Base-by-base conservation (phyloP, 2,329 filamentous ascomycete genomes). In the Phialophora tarda region DNA sequence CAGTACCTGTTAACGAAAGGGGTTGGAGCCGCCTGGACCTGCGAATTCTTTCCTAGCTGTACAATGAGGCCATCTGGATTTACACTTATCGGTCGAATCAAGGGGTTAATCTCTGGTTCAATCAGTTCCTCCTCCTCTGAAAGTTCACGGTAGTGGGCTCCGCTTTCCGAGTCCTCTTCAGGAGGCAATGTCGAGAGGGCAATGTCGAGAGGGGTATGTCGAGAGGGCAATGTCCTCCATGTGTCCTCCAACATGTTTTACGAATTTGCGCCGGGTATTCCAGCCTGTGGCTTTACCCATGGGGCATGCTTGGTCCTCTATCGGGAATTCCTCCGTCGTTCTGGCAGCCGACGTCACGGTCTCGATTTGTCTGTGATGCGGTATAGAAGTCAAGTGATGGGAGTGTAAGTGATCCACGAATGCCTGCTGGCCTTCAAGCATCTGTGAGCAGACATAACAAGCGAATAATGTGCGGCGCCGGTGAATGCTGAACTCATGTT, bases 201-300 rank as follows among this genome's bases (percentile, higher is more conserved):
- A 32, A 57, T 38, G 30, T 57, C 54, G n/a, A n/a, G n/a, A n/a
- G n/a, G n/a, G n/a, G n/a, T n/a, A 38, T n/a, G 54, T 30, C 26
- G 32, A 38, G 8, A 57, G 30, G 12, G 30, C n/a, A 32, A 57
- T 38, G 30, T 57, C 54, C 14, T 56, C 30, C 30, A 57, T 3
- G 23, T 57, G n/a, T 24, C 32, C 32, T 10, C n/a, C 54, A 38
- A 41, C 26, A 41, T 24, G 30, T 21, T 57, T 38, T 8, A 38
- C 30, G 30, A 57, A 38, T n/a, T 26, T 30, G 17, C 23, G 6
- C 30, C 32, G 54, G 2, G 30, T 12, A 6, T 2, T 17, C 30
- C 26, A 56, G 24, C 24, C 26, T 8, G 24, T 14, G 14, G 3
- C 32, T 30, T 24, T 11, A 56, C 28, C 4, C 5, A 34, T 11